Evolutionary conservation across 1,284 basidiomycete species (phyloP).

Genomic region (Trichosporon faecale): DNA sequence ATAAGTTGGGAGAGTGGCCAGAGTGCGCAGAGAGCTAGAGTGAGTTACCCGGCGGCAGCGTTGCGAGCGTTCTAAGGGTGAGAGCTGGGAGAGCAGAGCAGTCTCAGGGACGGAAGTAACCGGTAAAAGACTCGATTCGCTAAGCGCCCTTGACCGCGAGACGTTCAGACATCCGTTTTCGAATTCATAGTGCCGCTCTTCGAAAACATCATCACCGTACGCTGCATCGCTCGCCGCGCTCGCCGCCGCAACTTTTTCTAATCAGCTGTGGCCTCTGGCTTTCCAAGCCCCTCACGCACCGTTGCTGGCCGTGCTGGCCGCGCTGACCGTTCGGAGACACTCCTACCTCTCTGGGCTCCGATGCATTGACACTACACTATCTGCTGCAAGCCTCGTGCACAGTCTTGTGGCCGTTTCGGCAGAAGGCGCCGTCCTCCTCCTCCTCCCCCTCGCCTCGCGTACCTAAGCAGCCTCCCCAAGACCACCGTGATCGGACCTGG

Average conservation of each 20-base stretch:
- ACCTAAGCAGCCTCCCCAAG: neutral
- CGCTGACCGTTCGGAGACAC: too few relatives aligned
- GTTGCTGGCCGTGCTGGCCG: too few relatives aligned
- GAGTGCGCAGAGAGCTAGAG: neutral
- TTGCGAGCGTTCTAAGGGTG: neutral
- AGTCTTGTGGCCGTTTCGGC: neutral
- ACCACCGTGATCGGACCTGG: neutral
- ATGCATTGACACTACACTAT: neutral
- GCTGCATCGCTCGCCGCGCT: too few relatives aligned
- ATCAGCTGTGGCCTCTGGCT: too few relatives aligned
- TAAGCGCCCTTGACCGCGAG: neutral
- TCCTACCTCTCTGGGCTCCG: neutral
- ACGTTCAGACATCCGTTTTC: neutral
- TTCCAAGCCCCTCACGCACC: too few relatives aligned
- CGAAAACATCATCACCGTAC: neutral
- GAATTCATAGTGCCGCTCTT: neutral
- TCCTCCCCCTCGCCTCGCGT: too few relatives aligned
- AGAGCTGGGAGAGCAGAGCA: neutral
- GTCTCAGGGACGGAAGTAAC: conserved; percentile 5
- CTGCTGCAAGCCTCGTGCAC: neutral
- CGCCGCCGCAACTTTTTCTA: neutral
- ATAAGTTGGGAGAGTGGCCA: neutral
- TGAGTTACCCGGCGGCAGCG: conserved; percentile 10
- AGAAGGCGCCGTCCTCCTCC: neutral
- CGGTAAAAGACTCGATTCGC: conserved; percentile 6